Evolutionary conservation across 495 filamentous ascomycete species (phyloP), one percentile per base, ranked within the genome.

Genomic region (Tuber magnatum): DNA sequence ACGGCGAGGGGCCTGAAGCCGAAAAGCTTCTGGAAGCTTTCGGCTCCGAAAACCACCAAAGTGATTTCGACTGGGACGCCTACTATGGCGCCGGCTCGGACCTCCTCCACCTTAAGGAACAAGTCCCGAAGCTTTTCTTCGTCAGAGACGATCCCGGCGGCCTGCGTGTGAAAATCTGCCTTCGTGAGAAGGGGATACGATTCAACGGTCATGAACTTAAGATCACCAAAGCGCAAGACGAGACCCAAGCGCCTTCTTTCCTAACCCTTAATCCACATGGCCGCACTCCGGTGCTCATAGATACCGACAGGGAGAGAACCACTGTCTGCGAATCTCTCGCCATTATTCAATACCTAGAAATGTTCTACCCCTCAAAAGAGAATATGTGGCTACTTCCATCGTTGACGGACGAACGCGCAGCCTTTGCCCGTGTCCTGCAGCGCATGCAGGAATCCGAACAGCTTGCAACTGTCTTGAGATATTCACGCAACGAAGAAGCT

Each of bases 81-180:
- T 82, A 87, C 22, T 99, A 99, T 79, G 96, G 94, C 2, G 75
- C 74, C 0, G 95, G 95, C 1, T 97, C 94, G 74, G 91, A 98
- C 80, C 93, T 97, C 1, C 87, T 99, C 70, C 93, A 99, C 46
- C 73, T 82, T 20, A 76, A 78, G 39, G 72, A 71, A 22, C 81
- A 80, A 35, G 51, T 79, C 20, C 81, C 81, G 14, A 82, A 78
- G 74, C 72, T 82, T 8, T 79, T 78, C 56, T 76, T 76, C 44
- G 73, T 71, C 10, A 43, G n/a, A 35, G 71, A 43, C 41, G 76
- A 79, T 40, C 61, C 78, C 20, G 56, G 70, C 32, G 72, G 76
- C 18, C 71, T 72, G 40, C 79, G 75, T 35, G 76, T 80, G 61
- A 75, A 73, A 41, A 76, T 83, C 16, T 82, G 75, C 38, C 73